phyloP scores from a whole-genome alignment of 805 yeast genomes.

The Yarrowia deformans region DNA sequence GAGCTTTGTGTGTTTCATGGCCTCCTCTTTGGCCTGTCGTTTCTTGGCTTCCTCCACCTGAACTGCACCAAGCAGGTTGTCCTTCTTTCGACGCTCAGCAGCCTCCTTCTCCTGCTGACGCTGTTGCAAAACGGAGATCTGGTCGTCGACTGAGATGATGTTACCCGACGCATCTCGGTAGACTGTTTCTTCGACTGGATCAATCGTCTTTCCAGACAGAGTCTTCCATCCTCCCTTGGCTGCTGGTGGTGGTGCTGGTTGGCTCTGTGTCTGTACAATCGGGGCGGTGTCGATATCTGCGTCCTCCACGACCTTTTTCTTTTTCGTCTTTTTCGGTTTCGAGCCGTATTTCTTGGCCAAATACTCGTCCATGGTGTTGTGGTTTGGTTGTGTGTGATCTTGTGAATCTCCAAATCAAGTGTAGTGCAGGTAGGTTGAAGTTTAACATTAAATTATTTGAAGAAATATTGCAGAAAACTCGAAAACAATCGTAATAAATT shows the following conservation, averaged over 20 bases:
- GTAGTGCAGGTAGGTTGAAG: not conserved
- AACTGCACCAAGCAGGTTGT: slow-evolving; percentile 19
- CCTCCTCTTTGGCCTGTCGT: slow-evolving; percentile 14
- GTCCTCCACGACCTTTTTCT: slow-evolving; percentile 6
- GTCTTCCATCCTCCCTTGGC: slow-evolving; percentile 35
- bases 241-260: not conserved
- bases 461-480: not conserved
- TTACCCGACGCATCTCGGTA: slow-evolving; percentile 30
- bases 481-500: no score
- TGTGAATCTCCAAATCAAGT: not conserved
- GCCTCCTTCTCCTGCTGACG: slow-evolving; percentile 15
- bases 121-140: slow-evolving; percentile 23
- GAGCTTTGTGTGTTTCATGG: slow-evolving; percentile 9
- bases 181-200: slow-evolving; percentile 28
- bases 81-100: slow-evolving; percentile 14
- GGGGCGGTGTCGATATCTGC: not conserved
- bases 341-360: slow-evolving; percentile 35
- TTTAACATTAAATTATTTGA: not conserved
- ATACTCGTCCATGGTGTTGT: slow-evolving; percentile 32
- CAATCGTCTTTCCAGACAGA: slow-evolving; percentile 12
- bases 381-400: not conserved
- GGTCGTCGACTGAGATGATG: slow-evolving; percentile 21
- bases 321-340: slow-evolving; percentile 33
- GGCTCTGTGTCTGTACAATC: not conserved
- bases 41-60: slow-evolving; percentile 15